phyloP scores from a whole-genome alignment of 257 asterid species.

The Scutellaria baicalensis region DNA sequence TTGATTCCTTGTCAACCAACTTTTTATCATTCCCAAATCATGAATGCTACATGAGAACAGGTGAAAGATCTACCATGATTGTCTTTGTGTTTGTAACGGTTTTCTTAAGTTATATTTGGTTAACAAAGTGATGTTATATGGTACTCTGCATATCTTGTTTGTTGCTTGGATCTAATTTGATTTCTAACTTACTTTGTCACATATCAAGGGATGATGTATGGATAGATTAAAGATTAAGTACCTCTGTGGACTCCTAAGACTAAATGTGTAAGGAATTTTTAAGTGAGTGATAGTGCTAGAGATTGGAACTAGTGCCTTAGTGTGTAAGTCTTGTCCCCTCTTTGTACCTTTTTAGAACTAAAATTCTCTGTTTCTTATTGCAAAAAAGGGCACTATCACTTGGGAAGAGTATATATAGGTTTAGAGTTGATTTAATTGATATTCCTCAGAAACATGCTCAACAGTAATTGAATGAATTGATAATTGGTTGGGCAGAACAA shows the following conservation, averaged over 20 bases:
- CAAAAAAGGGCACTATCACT: not conserved
- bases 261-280: no score
- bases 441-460: constrained; percentile 2
- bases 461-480: not conserved
- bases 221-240: no score
- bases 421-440: not conserved
- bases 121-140: not conserved
- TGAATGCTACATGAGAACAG: constrained; percentile 90
- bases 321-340: no score
- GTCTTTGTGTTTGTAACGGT: constrained; percentile 14
- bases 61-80: constrained; percentile 31
- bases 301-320: no score
- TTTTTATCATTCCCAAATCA: constrained; percentile 62
- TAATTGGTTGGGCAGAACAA: not conserved
- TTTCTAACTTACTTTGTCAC: constrained; percentile 6
- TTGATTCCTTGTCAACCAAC: constrained; percentile 56
- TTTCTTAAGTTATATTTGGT: not conserved
- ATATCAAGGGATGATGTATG: not conserved
- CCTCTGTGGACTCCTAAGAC: no score
- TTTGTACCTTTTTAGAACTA: no score
- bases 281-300: no score
- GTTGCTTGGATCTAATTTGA: constrained; percentile 2
- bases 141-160: not conserved
- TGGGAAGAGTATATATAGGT: constrained; percentile 1
- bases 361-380: no score